These are phyloP conservation scores for Chamaenerion angustifolium DNA, from an alignment of 345 rosid genomes.

Conservation along the genomic window DNA sequence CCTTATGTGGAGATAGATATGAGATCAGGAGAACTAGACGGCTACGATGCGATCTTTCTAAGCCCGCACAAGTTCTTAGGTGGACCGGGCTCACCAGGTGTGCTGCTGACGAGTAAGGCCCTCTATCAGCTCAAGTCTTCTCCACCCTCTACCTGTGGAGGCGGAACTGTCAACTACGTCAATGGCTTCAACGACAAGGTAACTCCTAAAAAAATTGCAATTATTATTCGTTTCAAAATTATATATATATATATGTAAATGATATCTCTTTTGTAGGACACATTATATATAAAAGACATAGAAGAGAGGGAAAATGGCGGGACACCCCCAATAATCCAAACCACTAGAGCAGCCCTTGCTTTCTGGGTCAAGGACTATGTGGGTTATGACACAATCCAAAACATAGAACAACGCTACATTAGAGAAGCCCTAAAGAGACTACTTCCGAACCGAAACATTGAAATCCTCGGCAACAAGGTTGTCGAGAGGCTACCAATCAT, in stretches of 20 bases:
- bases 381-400: conserved; percentile 17
- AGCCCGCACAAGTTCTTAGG: conserved; percentile 55
- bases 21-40: conserved; percentile 34
- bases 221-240: no score
- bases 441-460: conserved; percentile 23
- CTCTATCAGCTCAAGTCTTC: conserved; percentile 27
- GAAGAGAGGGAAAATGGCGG: conserved; percentile 50
- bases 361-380: conserved; percentile 51
- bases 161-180: conserved; percentile 49
- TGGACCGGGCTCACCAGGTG: conserved; percentile 51
- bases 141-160: conserved; percentile 56
- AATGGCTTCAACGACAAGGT: conserved; percentile 42
- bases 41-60: conserved; percentile 42
- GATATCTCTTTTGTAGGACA: conserved; percentile 39
- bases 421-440: conserved; percentile 29
- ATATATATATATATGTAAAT: no score
- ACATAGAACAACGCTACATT: conserved; percentile 22
- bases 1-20: conserved; percentile 43
- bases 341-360: conserved; percentile 35
- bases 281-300: conserved; percentile 28
- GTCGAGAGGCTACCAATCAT: conserved; percentile 28
- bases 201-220: background rate
- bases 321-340: conserved; percentile 50
- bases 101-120: conserved; percentile 35
- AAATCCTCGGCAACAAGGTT: conserved; percentile 28